Base-by-base conservation (phyloP, 2,329 filamentous ascomycete genomes). In the Arachnopeziza araneosa region DNA sequence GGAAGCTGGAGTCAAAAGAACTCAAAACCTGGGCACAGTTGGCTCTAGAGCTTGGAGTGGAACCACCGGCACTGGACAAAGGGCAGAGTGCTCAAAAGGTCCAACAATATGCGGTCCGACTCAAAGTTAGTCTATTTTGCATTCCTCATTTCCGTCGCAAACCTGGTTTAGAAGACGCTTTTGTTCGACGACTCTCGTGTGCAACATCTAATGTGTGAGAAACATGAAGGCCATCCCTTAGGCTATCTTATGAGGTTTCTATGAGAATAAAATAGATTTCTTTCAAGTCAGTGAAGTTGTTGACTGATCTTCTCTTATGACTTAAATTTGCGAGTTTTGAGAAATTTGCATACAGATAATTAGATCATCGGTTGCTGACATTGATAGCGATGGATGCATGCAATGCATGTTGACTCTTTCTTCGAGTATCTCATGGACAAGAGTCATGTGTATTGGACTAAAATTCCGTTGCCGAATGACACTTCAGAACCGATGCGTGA, bases 21-120 rank as follows among this genome's bases (percentile, higher is more conserved):
- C 86, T 97, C 73, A 95, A 93, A 75, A 96, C 92, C 0, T 97
- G 93, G 93, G 90, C 89, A 50, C 90, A 96, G 72, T 73, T 97
- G 66, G 93, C 91, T 0, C 83, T 93, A 57, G 88, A 89, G 68
- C 78, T 97, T n/a, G 93, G 93, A 10, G 93, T 96, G 19, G 90
- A 96, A 69, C 88, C 89, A 2, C 91, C 92, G 1, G 88, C 91
- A 61, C 79, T 86, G 24, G 85, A 89, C 61, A 95, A 93, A 73
- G 90, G 91, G 24, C 89, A 96, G 76, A 96, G 91, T 72, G 87
- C 89, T 1, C 93, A 97, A 72, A 96, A 96, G 74, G 89, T 97
- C 60, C 91, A 96, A 73, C 93, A 97, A 73, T 97, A 96, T 78
- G 91, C 91, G 51, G 93, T 97, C 53, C 84, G 93, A 60, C 77